Base-by-base conservation (phyloP, 2,329 filamentous ascomycete species). In the Xylariaceae sp. region DNA sequence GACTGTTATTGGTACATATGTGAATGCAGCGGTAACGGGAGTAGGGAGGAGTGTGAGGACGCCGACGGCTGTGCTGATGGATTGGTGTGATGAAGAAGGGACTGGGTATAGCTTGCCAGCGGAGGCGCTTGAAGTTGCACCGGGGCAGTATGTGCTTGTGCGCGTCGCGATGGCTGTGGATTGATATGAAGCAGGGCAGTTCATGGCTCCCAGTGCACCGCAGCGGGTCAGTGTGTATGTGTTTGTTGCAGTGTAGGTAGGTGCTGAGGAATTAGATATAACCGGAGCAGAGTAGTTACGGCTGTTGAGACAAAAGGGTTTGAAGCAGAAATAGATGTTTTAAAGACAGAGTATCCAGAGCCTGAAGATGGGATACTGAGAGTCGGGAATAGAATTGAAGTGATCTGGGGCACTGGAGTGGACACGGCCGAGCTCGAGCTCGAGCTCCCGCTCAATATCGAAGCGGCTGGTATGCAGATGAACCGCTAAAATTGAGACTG, bases 121-220 rank as follows among this genome's bases (percentile, higher is more conserved):
- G 18, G 42, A 6, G 18, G 19, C 11, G n/a, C 35, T 15, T 9
- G 47, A 27, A 19, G 44, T 17, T 1, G 43, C 33, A 7, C 32
- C 44, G 11, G 52, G 48, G 30, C 44, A 54, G 19, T 51, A 15
- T 5, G 49, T 54, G 6, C 48, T 52, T 12, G 52, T 54, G 14
- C 44, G 42, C 2, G 52, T 54, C 11, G 44, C 52, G 43, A 47
- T 31, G 1, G 49, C 49, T 22, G 45, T 40, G 14, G 42, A 27
- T 11, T 54, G 52, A 42, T 54, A 54, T n/a, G 45, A 38, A 12
- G 49, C 35, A 27, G 52, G 52, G 9, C 52, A 52, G 32, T 54
- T 54, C 32, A 52, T 45, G 5, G 44, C 52, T 17, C 52, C 52
- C 1, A 27, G 39, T 7, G 36, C 48, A 18, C 45, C 45, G 18